phyloP scores from a whole-genome alignment of 768 basidiomycete genomes.

The Pisolithus albus region DNA sequence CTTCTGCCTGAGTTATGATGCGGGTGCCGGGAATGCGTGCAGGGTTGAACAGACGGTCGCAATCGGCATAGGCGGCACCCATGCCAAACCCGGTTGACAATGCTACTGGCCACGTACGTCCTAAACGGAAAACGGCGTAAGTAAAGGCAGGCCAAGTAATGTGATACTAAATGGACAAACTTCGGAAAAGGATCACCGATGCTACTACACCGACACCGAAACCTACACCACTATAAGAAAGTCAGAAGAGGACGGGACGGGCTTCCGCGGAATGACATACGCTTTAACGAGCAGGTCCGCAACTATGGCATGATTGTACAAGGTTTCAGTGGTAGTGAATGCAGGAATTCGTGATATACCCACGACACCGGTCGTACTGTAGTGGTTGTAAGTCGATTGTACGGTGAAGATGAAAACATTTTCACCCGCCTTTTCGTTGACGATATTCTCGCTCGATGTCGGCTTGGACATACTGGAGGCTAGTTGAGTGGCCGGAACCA shows the following conservation, averaged over 20 bases:
- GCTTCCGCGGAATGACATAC: slow-evolving; percentile 36
- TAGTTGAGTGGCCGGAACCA: slow-evolving; percentile 11
- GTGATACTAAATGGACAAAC: slow-evolving; percentile 43
- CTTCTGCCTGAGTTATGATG: slow-evolving; percentile 42
- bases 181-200: slow-evolving; percentile 85
- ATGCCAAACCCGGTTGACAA: slow-evolving; percentile 82
- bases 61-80: slow-evolving; percentile 85
- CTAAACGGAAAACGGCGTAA: slow-evolving; percentile 32
- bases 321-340: slow-evolving; percentile 9
- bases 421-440: slow-evolving; percentile 73
- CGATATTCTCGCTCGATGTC: slow-evolving; percentile 81
- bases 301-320: slow-evolving; percentile 32
- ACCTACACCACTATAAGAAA: slow-evolving; percentile 62
- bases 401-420: background rate
- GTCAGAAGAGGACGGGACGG: slow-evolving; percentile 4
- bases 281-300: slow-evolving; percentile 84
- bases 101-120: slow-evolving; percentile 89
- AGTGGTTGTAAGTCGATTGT: background rate
- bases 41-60: slow-evolving; percentile 89
- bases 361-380: slow-evolving; percentile 83
- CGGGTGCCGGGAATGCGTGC: slow-evolving; percentile 81
- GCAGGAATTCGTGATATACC: slow-evolving; percentile 30
- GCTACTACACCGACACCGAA: slow-evolving; percentile 85
- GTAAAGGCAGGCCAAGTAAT: slow-evolving; percentile 2
- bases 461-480: slow-evolving; percentile 47